Conservation (phyloP, 257 asterid genomes). For the Eustoma russellianum region DNA sequence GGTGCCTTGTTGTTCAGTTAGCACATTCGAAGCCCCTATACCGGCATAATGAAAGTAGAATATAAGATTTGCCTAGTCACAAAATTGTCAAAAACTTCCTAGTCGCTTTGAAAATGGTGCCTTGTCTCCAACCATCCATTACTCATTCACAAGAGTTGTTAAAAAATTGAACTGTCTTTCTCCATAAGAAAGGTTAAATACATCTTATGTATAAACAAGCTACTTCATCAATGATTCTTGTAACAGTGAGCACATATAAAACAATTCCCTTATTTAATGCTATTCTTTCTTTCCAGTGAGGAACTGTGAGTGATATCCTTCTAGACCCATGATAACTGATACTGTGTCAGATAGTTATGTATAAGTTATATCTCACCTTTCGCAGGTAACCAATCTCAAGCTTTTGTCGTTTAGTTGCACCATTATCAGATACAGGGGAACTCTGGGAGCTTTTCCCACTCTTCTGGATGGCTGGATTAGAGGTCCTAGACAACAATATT, state of each 20-base stretch:
- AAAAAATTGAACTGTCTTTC: too few species aligned
- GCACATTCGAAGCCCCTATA: too few species aligned
- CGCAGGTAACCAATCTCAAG: slow-evolving; percentile 67
- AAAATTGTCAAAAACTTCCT: too few species aligned
- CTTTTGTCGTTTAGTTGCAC: slow-evolving; percentile 70
- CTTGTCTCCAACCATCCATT: too few species aligned
- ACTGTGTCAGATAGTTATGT: not conserved
- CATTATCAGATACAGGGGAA: slow-evolving; percentile 22
- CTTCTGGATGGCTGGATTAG: slow-evolving; percentile 18
- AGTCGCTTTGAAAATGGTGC: too few species aligned
- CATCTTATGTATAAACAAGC: not conserved
- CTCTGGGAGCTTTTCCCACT: slow-evolving; percentile 21
- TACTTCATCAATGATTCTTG: not conserved
- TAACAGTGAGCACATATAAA: not conserved
- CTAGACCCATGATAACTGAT: slow-evolving; percentile 1
- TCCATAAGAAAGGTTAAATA: too few species aligned
- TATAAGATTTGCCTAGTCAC: too few species aligned
- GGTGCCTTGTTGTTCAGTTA: too few species aligned
- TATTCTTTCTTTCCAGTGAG: not conserved
- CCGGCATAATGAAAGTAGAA: too few species aligned
- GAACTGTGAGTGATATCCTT: not conserved
- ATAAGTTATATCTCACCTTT: slow-evolving; percentile 33
- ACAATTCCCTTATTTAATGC: too few species aligned
- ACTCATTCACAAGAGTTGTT: too few species aligned
- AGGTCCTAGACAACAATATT: slow-evolving; percentile 32